phyloP scores from a whole-genome alignment of 495 filamentous ascomycete species.

The Neurospora sp. region DNA sequence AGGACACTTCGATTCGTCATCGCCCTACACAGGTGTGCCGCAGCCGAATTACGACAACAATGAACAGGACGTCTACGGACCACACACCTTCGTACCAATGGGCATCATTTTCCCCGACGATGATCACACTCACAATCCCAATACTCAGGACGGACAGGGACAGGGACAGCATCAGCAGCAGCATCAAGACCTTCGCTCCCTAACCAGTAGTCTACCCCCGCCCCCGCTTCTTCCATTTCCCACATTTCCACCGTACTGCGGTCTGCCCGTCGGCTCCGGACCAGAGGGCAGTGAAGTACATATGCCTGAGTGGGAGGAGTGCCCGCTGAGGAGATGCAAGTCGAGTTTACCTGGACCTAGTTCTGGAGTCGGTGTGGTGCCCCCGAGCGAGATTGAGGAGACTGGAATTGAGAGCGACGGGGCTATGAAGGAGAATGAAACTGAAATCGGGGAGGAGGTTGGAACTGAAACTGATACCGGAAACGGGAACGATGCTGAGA shows the following conservation, averaged over 20 bases:
- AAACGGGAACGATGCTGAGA: background rate
- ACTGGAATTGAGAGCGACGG: background rate
- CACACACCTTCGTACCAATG: background rate
- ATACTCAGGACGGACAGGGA: background rate
- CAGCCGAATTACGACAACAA: background rate
- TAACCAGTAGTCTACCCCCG: background rate
- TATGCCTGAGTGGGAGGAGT: slow-evolving; percentile 15
- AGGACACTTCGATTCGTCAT: background rate
- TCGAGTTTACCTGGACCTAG: background rate
- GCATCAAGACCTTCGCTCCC: background rate
- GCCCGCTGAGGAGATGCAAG: slow-evolving; percentile 5
- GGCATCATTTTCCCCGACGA: background rate
- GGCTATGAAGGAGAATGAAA: too few species aligned
- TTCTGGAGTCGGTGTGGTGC: background rate
- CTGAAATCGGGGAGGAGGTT: background rate
- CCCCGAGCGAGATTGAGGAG: background rate
- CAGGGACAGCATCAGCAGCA: background rate
- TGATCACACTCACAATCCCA: background rate
- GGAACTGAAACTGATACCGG: background rate
- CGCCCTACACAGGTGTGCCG: background rate
- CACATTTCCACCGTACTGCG: slow-evolving; percentile 7
- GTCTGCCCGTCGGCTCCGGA: slow-evolving; percentile 33
- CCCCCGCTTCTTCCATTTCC: background rate
- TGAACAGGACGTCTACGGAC: background rate
- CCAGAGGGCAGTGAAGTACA: slow-evolving; percentile 22